phyloP scores from a whole-genome alignment of 2,329 filamentous ascomycete genomes.

The Lachnellula subtilissima region DNA sequence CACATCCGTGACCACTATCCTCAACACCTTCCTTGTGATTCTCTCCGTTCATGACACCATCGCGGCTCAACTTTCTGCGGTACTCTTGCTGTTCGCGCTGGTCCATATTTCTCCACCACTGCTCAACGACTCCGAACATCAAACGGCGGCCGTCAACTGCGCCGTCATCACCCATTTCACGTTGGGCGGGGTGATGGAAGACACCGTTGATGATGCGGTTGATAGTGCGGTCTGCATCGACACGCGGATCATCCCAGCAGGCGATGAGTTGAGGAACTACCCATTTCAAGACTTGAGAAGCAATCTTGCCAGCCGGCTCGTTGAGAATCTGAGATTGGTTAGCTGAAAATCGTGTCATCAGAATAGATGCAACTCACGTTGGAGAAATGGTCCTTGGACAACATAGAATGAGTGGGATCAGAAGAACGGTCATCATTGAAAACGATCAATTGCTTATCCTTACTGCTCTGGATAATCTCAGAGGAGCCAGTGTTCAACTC shows the following conservation, averaged over 20 bases:
- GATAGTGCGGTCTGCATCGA: conserved; percentile 65
- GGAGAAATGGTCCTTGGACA: conserved; percentile 89
- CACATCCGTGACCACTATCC: conserved; percentile 76
- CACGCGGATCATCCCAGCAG: conserved; percentile 74
- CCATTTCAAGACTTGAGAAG: conserved; percentile 75
- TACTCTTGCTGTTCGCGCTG: conserved; percentile 61
- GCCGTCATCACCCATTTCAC: conserved; percentile 64
- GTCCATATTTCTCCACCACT: conserved; percentile 74
- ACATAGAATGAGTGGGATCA: conserved; percentile 91
- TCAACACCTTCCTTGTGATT: conserved; percentile 86
- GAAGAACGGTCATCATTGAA: conserved; percentile 72
- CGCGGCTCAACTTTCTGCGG: conserved; percentile 68
- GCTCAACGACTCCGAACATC: conserved; percentile 75
- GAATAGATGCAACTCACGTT: conserved; percentile 20
- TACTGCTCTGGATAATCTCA: conserved; percentile 81
- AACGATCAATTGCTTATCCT: conserved; percentile 79
- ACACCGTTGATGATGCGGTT: conserved; percentile 76
- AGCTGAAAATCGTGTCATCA: background rate
- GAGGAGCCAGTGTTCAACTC: conserved; percentile 82
- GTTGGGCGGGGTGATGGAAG: conserved; percentile 82
- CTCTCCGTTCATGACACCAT: conserved; percentile 69
- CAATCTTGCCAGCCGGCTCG: conserved; percentile 78
- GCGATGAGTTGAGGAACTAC: conserved; percentile 84
- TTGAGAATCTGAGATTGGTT: conserved; percentile 59
- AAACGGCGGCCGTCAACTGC: conserved; percentile 64